phyloP scores from a whole-genome alignment of 164 flowering plant genomes.

The Paratinospora sagittata region DNA sequence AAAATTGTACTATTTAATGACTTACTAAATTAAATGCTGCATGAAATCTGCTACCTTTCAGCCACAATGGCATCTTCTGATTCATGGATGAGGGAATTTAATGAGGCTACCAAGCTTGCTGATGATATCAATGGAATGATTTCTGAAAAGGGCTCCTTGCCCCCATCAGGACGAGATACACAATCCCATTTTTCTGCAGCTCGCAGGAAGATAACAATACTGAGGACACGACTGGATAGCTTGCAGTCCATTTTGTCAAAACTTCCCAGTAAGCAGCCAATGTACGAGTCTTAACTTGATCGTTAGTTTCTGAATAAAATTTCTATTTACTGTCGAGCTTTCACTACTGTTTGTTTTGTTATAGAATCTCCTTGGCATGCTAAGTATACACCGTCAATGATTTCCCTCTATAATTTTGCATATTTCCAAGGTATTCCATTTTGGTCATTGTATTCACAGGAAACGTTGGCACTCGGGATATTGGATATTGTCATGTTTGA shows the following conservation, averaged over 20 bases:
- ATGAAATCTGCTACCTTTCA: constrained; percentile 14
- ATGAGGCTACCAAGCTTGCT: constrained; percentile 73
- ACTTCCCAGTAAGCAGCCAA: constrained; percentile 67
- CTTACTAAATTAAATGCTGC: neutral
- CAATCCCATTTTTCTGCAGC: constrained; percentile 74
- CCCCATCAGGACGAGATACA: constrained; percentile 68
- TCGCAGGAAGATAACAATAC: constrained; percentile 78
- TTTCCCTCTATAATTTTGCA: neutral
- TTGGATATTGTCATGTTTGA: neutral
- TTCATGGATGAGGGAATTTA: constrained; percentile 78
- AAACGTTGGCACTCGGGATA: neutral
- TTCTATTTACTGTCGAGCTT: neutral
- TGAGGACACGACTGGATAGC: constrained; percentile 80
- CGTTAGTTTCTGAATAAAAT: neutral
- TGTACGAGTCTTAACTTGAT: constrained; percentile 41
- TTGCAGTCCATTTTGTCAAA: constrained; percentile 63
- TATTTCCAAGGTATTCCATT: neutral
- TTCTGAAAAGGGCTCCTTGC: constrained; percentile 50
- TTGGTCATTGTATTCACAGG: neutral
- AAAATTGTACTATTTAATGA: neutral
- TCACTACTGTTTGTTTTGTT: neutral
- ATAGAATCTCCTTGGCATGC: neutral
- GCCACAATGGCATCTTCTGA: constrained; percentile 68
- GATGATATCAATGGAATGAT: constrained; percentile 85
- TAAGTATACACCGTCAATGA: neutral